Percentiles rank a stretch among this genome's conserved stretches.
Evolutionary conservation across 208 protist genomes (phyloP).

Genomic region (Wallacemonas sp.): DNA sequence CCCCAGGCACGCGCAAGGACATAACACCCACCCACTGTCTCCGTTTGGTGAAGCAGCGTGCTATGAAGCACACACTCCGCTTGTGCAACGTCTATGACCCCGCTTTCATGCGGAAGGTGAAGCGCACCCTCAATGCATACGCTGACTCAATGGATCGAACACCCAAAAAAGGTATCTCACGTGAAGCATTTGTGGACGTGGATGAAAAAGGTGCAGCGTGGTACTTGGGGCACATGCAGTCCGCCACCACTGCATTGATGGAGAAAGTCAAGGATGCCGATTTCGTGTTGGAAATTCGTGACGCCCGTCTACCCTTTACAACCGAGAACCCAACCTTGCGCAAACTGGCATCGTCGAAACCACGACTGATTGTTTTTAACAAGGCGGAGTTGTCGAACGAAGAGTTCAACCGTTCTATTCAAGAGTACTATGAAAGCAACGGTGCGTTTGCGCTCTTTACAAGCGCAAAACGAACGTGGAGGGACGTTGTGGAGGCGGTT

Average conservation of each 20-base stretch:
- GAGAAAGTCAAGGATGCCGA: constrained; percentile 84
- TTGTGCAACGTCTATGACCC: constrained; percentile 85
- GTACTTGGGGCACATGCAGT: constrained; percentile 89
- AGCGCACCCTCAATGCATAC: constrained; percentile 75
- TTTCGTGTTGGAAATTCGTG: constrained; percentile 92
- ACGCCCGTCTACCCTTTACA: constrained; percentile 88
- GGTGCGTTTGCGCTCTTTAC: constrained; percentile 84
- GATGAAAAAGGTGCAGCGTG: constrained; percentile 84
- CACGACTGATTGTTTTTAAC: constrained; percentile 89
- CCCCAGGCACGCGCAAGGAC: too few relatives aligned
- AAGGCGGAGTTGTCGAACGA: constrained; percentile 91
- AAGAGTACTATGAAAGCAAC: constrained; percentile 74
- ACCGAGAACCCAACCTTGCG: constrained; percentile 84
- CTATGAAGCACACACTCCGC: constrained; percentile 36
- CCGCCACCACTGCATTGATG: constrained; percentile 43
- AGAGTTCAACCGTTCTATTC: constrained; percentile 75
- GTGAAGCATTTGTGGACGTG: constrained; percentile 88
- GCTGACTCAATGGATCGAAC: constrained; percentile 68
- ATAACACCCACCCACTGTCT: too few relatives aligned
- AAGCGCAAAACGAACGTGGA: constrained; percentile 70
- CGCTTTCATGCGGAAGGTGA: constrained; percentile 87
- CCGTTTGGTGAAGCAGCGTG: background rate
- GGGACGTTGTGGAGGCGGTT: constrained; percentile 75
- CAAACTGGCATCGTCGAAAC: constrained; percentile 46
- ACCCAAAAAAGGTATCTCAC: constrained; percentile 50